Percentiles rank a stretch among this genome's conserved stretches.
Conservation (phyloP, 257 asterid species). For the Jacaranda copaia region DNA sequence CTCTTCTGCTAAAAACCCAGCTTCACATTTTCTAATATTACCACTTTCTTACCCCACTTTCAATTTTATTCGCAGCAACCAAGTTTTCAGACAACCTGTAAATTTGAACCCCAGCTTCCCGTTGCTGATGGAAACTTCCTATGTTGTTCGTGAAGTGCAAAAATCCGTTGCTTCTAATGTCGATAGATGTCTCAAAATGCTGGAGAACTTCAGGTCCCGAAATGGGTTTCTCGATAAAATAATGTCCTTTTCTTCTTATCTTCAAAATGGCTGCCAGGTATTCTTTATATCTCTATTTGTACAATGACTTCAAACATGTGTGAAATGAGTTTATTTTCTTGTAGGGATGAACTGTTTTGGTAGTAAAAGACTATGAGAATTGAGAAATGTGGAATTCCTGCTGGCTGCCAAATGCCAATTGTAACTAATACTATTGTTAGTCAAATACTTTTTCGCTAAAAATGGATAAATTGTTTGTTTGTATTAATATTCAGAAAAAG, state of each 20-base stretch:
- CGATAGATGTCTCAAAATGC: slow-evolving; percentile 44
- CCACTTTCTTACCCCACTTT: slow-evolving; percentile 56
- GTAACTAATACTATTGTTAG: too few species aligned
- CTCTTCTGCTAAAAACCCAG: slow-evolving; percentile 18
- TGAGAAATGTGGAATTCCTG: too few species aligned
- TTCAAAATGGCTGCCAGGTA: slow-evolving; percentile 64
- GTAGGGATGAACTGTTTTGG: background rate
- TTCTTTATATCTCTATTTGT: background rate
- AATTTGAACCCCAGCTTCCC: slow-evolving; percentile 52
- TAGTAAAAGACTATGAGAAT: background rate
- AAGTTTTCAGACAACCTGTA: slow-evolving; percentile 50
- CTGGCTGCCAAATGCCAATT: too few species aligned
- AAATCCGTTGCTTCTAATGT: slow-evolving; percentile 47
- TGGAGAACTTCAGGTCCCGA: slow-evolving; percentile 49
- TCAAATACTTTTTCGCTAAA: too few species aligned
- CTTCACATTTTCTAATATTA: slow-evolving; percentile 46
- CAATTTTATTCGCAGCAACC: slow-evolving; percentile 41
- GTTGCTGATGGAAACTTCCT: slow-evolving; percentile 47
- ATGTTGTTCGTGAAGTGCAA: slow-evolving; percentile 52
- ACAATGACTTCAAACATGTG: background rate
- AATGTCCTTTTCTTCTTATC: slow-evolving; percentile 49
- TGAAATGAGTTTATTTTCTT: background rate
- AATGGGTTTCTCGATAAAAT: slow-evolving; percentile 55
- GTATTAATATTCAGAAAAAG: too few species aligned
- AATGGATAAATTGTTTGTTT: too few species aligned